phyloP scores from a whole-genome alignment of 805 yeast genomes.

The Candida silvicultrix region DNA sequence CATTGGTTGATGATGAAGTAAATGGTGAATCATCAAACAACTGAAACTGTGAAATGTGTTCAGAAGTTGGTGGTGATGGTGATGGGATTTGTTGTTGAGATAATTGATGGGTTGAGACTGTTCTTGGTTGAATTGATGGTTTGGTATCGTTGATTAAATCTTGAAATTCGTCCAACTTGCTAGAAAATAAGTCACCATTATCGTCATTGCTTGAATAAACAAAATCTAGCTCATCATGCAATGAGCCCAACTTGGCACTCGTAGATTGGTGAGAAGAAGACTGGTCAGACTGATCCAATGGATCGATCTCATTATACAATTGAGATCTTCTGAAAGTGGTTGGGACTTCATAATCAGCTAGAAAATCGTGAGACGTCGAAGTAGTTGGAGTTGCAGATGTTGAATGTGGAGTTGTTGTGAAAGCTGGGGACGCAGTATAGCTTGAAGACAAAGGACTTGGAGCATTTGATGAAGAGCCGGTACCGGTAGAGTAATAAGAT shows the following conservation, averaged over 20 bases:
- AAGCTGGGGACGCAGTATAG: conserved; percentile 3
- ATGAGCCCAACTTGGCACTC: neutral
- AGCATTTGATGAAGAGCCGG: neutral
- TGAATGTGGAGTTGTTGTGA: conserved; percentile 9
- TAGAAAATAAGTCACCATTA: neutral
- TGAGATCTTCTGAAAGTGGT: conserved; percentile 14
- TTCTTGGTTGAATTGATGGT: neutral
- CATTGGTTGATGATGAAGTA: neutral
- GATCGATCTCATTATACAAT: conserved; percentile 13
- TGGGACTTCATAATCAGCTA: conserved; percentile 1
- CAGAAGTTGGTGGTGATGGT: neutral
- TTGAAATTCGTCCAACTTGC: neutral
- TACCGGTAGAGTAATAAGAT: neutral
- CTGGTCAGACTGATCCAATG: conserved; percentile 7
- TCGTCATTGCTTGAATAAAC: neutral
- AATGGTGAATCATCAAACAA: neutral
- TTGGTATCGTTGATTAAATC: neutral
- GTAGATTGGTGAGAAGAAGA: neutral
- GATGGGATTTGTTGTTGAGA: neutral
- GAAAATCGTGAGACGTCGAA: conserved; percentile 3
- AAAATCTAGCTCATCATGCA: conserved; percentile 1
- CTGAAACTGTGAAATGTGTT: neutral
- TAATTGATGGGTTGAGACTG: neutral
- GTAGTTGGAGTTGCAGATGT: conserved; percentile 5
- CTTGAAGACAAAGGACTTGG: neutral